phyloP scores from a whole-genome alignment of 2,329 filamentous ascomycete species.

The Sphaerulina musiva region DNA sequence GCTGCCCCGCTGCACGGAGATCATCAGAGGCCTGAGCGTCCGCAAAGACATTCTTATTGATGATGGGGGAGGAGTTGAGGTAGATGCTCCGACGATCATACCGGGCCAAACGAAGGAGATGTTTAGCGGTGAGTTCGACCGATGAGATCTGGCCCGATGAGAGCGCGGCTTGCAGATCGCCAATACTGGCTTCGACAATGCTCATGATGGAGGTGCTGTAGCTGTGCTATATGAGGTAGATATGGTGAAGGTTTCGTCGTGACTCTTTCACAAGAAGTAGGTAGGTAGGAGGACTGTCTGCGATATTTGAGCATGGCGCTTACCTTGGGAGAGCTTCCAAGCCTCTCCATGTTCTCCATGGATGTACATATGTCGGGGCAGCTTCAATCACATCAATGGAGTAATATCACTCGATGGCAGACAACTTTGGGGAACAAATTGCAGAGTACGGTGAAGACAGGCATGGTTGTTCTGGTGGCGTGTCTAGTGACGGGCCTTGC shows the following conservation, averaged over 20 bases:
- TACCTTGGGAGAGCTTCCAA: neutral
- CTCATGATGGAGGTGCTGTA: neutral
- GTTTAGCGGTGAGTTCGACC: slow-evolving; percentile 42
- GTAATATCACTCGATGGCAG: neutral
- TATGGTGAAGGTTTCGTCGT: neutral
- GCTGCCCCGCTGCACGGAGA: slow-evolving; percentile 36
- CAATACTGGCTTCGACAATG: slow-evolving; percentile 46
- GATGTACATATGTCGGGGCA: neutral
- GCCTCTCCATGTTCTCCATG: neutral
- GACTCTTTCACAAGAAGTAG: neutral
- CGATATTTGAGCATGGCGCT: neutral
- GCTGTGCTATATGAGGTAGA: neutral
- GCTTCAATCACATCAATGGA: neutral
- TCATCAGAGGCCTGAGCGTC: slow-evolving; percentile 46
- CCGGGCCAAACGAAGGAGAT: slow-evolving; percentile 43
- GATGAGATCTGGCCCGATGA: slow-evolving; percentile 37
- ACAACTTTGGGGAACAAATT: too few relatives aligned
- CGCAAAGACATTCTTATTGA: slow-evolving; percentile 43
- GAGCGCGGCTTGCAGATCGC: slow-evolving; percentile 41
- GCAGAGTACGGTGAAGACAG: too few relatives aligned
- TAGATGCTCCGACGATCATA: slow-evolving; percentile 41
- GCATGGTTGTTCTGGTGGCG: too few relatives aligned
- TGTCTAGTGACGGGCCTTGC: neutral
- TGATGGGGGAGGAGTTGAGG: slow-evolving; percentile 46
- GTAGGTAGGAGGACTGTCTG: neutral